Conservation (phyloP, 495 filamentous ascomycete genomes). For the Xylaria intraflava region DNA sequence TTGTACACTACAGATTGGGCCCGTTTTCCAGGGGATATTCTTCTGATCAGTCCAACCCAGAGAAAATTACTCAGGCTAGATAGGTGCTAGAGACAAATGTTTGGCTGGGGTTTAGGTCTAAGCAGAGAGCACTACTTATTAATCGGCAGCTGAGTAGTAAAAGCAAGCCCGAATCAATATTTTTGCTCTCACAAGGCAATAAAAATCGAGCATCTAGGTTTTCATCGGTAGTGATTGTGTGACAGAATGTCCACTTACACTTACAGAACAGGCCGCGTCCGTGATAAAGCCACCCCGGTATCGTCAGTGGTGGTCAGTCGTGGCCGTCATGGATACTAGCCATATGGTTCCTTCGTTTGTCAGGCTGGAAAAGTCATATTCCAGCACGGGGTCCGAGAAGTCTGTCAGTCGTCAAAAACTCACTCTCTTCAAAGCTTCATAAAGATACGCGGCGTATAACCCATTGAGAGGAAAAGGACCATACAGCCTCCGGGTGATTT, state of each 20-base stretch:
- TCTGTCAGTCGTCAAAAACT: too few species aligned
- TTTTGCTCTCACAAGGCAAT: neutral
- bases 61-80: neutral
- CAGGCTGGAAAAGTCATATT: too few species aligned
- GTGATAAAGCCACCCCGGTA: neutral
- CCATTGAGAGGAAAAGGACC: too few species aligned
- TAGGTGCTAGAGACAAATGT: neutral
- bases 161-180: neutral
- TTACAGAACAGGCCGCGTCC: neutral
- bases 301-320: too few species aligned
- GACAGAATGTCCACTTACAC: neutral
- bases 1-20: conserved; percentile 14
- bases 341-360: too few species aligned
- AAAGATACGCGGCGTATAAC: too few species aligned
- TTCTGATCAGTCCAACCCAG: neutral
- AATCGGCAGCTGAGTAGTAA: neutral
- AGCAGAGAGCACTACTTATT: too few species aligned
- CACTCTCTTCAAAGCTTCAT: too few species aligned
- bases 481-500: too few species aligned
- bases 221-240: neutral
- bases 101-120: too few species aligned
- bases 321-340: too few species aligned
- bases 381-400: too few species aligned
- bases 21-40: neutral
- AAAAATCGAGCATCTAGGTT: neutral